A percentile compares a stretch with the other conserved stretches of the same genome.
Evolutionary conservation across 2,329 filamentous ascomycete species (phyloP).

Genomic region (Diaporthe sp.): DNA sequence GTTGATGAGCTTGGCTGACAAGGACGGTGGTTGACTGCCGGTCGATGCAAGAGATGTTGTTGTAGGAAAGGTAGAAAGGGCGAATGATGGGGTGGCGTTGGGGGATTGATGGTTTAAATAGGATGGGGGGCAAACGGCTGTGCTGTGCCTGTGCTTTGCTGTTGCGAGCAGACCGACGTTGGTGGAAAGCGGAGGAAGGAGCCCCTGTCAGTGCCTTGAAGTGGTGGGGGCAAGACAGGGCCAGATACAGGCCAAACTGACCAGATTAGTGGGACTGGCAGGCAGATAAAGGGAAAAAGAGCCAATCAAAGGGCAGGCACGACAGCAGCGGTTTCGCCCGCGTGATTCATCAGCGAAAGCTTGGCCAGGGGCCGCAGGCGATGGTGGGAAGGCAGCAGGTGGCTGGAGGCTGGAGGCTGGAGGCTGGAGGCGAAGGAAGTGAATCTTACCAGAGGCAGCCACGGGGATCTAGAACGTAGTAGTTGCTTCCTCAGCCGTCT

Average conservation of each 20-base stretch:
- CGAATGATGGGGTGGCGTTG: background rate
- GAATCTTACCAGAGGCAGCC: background rate
- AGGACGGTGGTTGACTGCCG: background rate
- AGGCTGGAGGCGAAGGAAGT: background rate
- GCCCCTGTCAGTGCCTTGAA: constrained; percentile 32
- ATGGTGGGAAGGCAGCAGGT: background rate
- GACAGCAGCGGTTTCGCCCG: constrained; percentile 5
- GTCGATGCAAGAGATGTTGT: constrained; percentile 1
- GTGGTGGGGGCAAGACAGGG: constrained; percentile 23
- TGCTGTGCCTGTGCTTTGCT: background rate
- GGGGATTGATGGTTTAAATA: constrained; percentile 33
- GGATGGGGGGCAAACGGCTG: constrained; percentile 33
- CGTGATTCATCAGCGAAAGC: constrained; percentile 33
- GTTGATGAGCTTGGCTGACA: background rate
- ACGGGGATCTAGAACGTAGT: constrained; percentile 8
- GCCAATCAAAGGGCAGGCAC: constrained; percentile 18
- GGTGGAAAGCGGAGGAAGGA: constrained; percentile 22
- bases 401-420: constrained; percentile 16
- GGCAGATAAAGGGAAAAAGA: constrained; percentile 3
- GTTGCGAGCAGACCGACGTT: constrained; percentile 6
- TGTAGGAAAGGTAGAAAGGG: background rate
- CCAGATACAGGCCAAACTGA: constrained; percentile 5
- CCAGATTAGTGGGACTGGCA: constrained; percentile 12
- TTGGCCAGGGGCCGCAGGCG: background rate
- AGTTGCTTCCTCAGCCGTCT: background rate